Conservation (phyloP, 2,329 filamentous ascomycete genomes). For the Coniochaeta sp. region DNA sequence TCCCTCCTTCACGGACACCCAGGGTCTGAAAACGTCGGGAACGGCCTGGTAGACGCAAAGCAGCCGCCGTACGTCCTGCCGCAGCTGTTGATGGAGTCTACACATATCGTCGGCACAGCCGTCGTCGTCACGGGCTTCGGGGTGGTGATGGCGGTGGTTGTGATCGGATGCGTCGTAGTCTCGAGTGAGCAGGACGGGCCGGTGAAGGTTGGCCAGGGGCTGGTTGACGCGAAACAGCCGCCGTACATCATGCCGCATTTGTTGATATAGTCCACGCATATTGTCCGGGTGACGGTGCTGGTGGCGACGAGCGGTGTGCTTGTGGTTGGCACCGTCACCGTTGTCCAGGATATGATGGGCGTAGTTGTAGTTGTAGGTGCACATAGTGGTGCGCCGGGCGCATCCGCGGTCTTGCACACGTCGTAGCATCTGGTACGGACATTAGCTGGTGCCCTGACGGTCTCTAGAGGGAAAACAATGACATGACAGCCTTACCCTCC, state of each 20-base stretch:
- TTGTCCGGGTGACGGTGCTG: background rate
- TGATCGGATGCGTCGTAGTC: background rate
- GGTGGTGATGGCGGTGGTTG: background rate
- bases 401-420: background rate
- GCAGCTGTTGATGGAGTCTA: slow-evolving; percentile 1
- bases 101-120: slow-evolving; percentile 1
- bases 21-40: background rate
- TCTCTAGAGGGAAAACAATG: background rate
- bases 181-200: slow-evolving; percentile 2
- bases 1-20: background rate
- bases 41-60: slow-evolving; percentile 2
- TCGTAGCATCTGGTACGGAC: background rate
- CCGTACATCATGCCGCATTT: slow-evolving; percentile 13
- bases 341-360: background rate
- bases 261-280: slow-evolving; percentile 12
- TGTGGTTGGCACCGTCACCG: background rate
- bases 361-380: background rate
- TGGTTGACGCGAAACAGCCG: slow-evolving; percentile 13
- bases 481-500: slow-evolving; percentile 8
- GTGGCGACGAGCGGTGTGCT: background rate
- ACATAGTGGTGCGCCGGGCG: background rate
- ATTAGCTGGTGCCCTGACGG: background rate
- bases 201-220: slow-evolving; percentile 11
- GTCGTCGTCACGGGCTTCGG: background rate
- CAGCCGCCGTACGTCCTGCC: slow-evolving; percentile 3